A percentile compares a stretch with the other conserved stretches of the same genome.
These are phyloP conservation scores for Lumnitzera littorea DNA, from an alignment of 345 rosid species.

Conservation along the genomic window DNA sequence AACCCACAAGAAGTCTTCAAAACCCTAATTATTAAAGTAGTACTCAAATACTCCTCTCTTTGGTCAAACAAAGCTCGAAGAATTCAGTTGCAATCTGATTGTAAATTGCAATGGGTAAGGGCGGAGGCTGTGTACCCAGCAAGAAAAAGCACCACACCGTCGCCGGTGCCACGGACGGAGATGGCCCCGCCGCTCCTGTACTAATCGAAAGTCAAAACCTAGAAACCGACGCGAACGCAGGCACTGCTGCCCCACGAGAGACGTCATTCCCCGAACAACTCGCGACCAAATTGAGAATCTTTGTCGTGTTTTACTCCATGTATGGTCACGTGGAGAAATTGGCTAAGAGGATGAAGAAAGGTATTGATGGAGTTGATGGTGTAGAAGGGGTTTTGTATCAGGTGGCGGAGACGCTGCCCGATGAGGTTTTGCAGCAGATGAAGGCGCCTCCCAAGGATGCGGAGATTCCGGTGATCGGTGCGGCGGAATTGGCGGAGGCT, in stretches of 20 bases:
- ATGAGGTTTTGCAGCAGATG: constrained; percentile 46
- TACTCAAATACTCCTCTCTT: no score
- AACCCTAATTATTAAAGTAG: no score
- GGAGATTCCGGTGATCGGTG: constrained; percentile 29
- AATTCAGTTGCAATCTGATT: neutral
- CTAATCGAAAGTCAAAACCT: constrained; percentile 24
- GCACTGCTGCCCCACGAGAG: constrained; percentile 11
- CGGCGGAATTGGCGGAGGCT: constrained; percentile 36
- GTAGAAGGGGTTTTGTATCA: constrained; percentile 47
- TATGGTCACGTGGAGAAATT: constrained; percentile 60
- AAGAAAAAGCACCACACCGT: constrained; percentile 53
- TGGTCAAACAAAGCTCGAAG: neutral
- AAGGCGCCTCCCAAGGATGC: constrained; percentile 41
- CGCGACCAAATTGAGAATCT: constrained; percentile 36
- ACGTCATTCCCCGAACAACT: constrained; percentile 9
- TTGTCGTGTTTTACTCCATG: constrained; percentile 61
- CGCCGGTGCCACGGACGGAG: constrained; percentile 11
- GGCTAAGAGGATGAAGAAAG: constrained; percentile 58
- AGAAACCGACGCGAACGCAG: constrained; percentile 1
- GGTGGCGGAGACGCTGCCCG: constrained; percentile 52
- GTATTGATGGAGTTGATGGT: constrained; percentile 54
- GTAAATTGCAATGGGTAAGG: constrained; percentile 67
- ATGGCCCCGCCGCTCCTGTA: constrained; percentile 30
- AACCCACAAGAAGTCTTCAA: no score
- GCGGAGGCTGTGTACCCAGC: constrained; percentile 95